Conservation (phyloP, 2,329 filamentous ascomycete species). For the Diaporthe caulivora region DNA sequence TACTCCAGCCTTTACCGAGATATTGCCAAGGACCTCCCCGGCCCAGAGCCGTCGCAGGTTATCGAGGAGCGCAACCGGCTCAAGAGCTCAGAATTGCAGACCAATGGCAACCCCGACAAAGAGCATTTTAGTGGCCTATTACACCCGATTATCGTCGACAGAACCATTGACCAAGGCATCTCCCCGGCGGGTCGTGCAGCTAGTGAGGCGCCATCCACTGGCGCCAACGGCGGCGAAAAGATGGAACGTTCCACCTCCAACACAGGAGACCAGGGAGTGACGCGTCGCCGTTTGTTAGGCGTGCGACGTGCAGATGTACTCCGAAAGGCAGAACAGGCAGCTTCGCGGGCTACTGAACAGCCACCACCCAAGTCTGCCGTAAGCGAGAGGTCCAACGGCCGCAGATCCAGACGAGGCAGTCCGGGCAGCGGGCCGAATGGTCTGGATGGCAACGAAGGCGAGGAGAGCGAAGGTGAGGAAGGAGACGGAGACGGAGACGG, state of each 20-base stretch:
- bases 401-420: constrained; percentile 64
- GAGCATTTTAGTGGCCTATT: constrained; percentile 44
- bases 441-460: constrained; percentile 51
- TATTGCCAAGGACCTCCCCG: constrained; percentile 70
- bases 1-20: constrained; percentile 83
- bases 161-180: constrained; percentile 13
- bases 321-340: constrained; percentile 71
- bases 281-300: constrained; percentile 56
- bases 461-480: constrained; percentile 44
- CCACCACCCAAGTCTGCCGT: constrained; percentile 54
- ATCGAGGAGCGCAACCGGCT: constrained; percentile 57
- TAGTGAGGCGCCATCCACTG: constrained; percentile 38
- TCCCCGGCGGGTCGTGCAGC: constrained; percentile 20
- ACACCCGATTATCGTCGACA: constrained; percentile 41
- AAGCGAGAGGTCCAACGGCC: constrained; percentile 41
- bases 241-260: constrained; percentile 53
- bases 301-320: constrained; percentile 70
- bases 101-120: constrained; percentile 49
- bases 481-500: constrained; percentile 54
- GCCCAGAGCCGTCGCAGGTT: constrained; percentile 59
- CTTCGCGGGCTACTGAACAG: constrained; percentile 63
- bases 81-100: constrained; percentile 53
- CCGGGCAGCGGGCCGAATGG: constrained; percentile 58
- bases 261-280: constrained; percentile 49
- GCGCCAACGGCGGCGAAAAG: constrained; percentile 49